Conservation (phyloP, 352 stramenopile species). For the Phytopythium oedochilum region DNA sequence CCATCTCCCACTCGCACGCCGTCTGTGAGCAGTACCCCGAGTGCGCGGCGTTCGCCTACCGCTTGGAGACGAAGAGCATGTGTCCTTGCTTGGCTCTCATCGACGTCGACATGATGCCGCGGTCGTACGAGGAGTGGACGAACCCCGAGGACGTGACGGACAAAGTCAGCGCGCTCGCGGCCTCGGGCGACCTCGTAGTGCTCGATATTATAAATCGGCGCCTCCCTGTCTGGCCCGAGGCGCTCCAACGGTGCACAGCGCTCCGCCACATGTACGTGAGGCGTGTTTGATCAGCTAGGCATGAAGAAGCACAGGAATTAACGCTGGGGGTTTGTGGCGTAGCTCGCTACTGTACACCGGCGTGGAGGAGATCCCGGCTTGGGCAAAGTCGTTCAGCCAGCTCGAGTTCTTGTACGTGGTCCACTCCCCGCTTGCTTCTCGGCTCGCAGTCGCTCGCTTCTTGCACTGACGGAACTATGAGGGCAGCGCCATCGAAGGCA, state of each 20-base stretch:
- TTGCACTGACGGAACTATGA: background rate
- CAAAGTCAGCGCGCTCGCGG: conserved; percentile 3
- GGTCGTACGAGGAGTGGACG: conserved; percentile 1
- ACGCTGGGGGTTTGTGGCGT: background rate
- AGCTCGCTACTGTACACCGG: conserved; percentile 5
- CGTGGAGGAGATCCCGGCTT: conserved; percentile 3
- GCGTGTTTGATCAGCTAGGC: background rate
- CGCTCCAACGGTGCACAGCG: background rate
- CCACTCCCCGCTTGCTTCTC: no score
- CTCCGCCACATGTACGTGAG: conserved; percentile 4
- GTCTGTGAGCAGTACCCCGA: background rate
- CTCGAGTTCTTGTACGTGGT: conserved; percentile 11
- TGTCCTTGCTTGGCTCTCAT: conserved; percentile 25
- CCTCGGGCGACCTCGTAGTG: conserved; percentile 6
- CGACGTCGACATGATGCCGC: conserved; percentile 7
- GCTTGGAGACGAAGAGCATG: conserved; percentile 1
- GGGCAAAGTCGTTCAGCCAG: conserved; percentile 4
- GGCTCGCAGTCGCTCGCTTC: background rate
- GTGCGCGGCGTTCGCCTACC: conserved; percentile 9
- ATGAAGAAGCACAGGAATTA: background rate
- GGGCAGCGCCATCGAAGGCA: conserved; percentile 8
- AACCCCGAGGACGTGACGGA: background rate
- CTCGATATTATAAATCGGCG: conserved; percentile 12
- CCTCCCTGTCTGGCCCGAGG: background rate
- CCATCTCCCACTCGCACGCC: background rate